Percentiles rank a stretch among this genome's conserved stretches.
These are phyloP conservation scores for Botryotinia narcissicola DNA, from an alignment of 2,329 filamentous ascomycete species.

Conservation along the genomic window DNA sequence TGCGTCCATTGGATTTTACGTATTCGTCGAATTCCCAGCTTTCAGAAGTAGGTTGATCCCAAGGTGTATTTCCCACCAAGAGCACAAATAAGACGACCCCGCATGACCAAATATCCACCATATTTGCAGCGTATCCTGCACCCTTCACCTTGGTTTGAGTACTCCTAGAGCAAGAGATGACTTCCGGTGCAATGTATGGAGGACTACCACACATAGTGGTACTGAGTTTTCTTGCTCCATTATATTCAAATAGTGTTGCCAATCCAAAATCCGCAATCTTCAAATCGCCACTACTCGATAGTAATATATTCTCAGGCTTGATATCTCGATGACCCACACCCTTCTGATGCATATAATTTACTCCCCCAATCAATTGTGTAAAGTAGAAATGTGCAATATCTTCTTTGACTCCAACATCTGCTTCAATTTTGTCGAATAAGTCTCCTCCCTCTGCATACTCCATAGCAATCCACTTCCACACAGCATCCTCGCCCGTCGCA, in stretches of 20 bases:
- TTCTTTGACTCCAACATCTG: constrained; percentile 89
- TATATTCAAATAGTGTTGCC: constrained; percentile 88
- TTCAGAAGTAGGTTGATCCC: constrained; percentile 83
- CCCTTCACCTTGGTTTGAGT: constrained; percentile 49
- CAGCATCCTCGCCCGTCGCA: constrained; percentile 75
- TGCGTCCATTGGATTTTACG: constrained; percentile 72
- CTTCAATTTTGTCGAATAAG: constrained; percentile 98
- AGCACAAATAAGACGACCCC: constrained; percentile 97
- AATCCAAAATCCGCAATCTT: constrained; percentile 98
- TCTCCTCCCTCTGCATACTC: constrained; percentile 94
- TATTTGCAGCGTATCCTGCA: constrained; percentile 69
- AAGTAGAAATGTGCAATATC: constrained; percentile 98
- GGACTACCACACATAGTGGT: constrained; percentile 92
- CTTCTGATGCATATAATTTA: constrained; percentile 94
- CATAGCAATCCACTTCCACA: constrained; percentile 98
- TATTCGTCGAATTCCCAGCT: constrained; percentile 95
- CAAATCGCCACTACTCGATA: constrained; percentile 79
- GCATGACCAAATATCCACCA: constrained; percentile 95
- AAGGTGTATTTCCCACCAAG: constrained; percentile 93
- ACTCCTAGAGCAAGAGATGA: constrained; percentile 55
- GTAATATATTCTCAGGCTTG: constrained; percentile 92
- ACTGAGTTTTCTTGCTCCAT: constrained; percentile 77
- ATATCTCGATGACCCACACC: constrained; percentile 90
- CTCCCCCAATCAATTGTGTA: constrained; percentile 81
- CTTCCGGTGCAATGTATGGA: constrained; percentile 95